Evolutionary conservation across 192 early-diverging fungal species (phyloP), one percentile per base, ranked within the genome.

Genomic region (Thoreauomyces humboldtii): DNA sequence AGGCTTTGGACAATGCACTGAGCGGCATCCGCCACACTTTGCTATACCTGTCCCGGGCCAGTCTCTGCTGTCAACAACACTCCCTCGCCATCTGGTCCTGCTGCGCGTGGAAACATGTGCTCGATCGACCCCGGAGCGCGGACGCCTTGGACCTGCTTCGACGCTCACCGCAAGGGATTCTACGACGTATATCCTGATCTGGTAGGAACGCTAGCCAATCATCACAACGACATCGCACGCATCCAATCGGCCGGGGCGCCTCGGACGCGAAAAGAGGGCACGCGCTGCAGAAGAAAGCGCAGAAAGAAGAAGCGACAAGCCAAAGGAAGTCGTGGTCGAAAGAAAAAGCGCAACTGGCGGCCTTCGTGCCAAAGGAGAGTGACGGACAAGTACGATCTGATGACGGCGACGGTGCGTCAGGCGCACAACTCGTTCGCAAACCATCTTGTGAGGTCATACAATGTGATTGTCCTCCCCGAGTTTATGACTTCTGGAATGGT

Each of bases 351-450:
- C 38, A 41, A 41, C 38, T n/a, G 38, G 38, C 11, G n/a, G 38
- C 38, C 38, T 12, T 41, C n/a, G 38, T n/a, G 9, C 9, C 11
- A 9, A n/a, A 41, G n/a, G n/a, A 9, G 38, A n/a, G n/a, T 41
- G 9, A 9, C 9, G n/a, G 11, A 41, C 9, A 41, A 41, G 38
- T 41, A 41, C n/a, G 38, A 41, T 41, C 38, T 41, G n/a, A 41
- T 41, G 38, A 9, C 9, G 9, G 38, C 38, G n/a, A 41, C 38
- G 7, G 58, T 60, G 5, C 58, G 58, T 6, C 58, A 60, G 4
- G 58, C 38, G 37, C 58, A 60, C 58, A 44, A 44, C 35, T 34
- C 58, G 6, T 60, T 60, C 27, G 58, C 58, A 12, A 44, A 60
- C 37, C 19, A 11, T 15, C 42, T 60, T 7, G 42, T 60, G 9